Base-by-base conservation (phyloP, 768 basidiomycete species). In the Boletus subcaerulescens region DNA sequence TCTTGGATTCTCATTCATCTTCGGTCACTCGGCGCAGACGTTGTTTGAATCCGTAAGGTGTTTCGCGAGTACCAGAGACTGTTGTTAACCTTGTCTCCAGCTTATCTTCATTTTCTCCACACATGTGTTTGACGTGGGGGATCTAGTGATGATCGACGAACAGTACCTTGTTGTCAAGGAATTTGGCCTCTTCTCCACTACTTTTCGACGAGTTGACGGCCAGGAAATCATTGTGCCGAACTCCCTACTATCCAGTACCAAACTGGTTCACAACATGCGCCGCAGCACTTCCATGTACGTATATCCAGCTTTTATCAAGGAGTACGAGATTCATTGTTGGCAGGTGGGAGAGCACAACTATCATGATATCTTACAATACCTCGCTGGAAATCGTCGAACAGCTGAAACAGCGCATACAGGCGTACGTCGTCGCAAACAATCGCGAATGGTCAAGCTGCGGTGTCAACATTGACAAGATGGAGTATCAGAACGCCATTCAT, bases 81-180 rank as follows among this genome's bases (percentile, higher is more conserved):
- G 48, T 45, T 40, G 14, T 31, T 58, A 32, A 58, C n/a, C 22
- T 15, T 35, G 3, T 45, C 11, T 29, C 5, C 47, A 89, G 87
- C 79, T 91, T 20, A 87, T 91, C 62, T 91, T 91, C 74, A 90
- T 91, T 55, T 90, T 91, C 68, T 87, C 86, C 1, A 91, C 89
- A 0, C 90, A 91, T 64, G 86, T 89, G n/a, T 91, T 87, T 60
- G 89, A 91, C 65, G 86, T 91, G 8, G 89, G 89, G 8, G 89
- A 92, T 62, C 71, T 91, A 31, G 85, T 91, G 8, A 81, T 91
- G 79, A 90, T 92, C 58, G 90, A 91, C 63, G 83, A 55, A 2
- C 61, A 60, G 32, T 71, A 71, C 45, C 66, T 71, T 31, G 33
- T 65, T 44, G 89, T 91, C 40, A 80, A 82, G 49, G 89, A 92